Base-by-base conservation (phyloP, 1,284 basidiomycete genomes). In the Coniferiporia sulphurascens region DNA sequence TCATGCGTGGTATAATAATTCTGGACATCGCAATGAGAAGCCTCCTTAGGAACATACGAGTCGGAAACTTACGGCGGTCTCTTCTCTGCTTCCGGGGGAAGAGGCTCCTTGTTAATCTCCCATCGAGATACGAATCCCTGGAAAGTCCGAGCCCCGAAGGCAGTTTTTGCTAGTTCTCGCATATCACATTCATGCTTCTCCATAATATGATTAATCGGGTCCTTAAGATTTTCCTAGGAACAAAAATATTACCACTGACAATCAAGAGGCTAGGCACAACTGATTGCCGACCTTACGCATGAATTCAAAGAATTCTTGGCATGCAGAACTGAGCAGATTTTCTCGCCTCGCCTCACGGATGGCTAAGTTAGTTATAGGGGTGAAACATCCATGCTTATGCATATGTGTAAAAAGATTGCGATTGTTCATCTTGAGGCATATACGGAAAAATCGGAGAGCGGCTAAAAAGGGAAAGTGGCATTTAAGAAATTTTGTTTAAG, bases 231-330 rank as follows among this genome's bases (percentile, higher is more conserved):
- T 65, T 95, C 93, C 92, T 95, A 66, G 19, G 19, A 36, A 0
- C 54, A 58, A 58, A 52, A 48, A 58, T 60, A 17, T 56, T 46
- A n/a, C 21, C 34, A 44, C 46, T 21, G 17, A 48, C 12, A 22
- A 32, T 13, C 43, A 3, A 6, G 15, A 64, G 48, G 53, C n/a
- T 46, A 13, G 7, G 41, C 22, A 44, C 46, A 38, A 51, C 64
- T 50, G 58, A 59, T 50, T 62, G 34, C 12, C 64, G 63, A 95
- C 94, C 76, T 83, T 84, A 61, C 91, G 85, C 71, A 98, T 91
- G 64, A 85, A 81, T 67, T 99, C 96, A 68, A 99, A 93, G 63
- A 93, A 91, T 70, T 99, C 96, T 68, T 97, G 87, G 76, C 93
- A 98, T 17, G 95, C 92, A 64, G 94, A 95, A 67, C 88, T 91